Conservation (phyloP, 352 stramenopile species). For the Pythium diclinum region DNA sequence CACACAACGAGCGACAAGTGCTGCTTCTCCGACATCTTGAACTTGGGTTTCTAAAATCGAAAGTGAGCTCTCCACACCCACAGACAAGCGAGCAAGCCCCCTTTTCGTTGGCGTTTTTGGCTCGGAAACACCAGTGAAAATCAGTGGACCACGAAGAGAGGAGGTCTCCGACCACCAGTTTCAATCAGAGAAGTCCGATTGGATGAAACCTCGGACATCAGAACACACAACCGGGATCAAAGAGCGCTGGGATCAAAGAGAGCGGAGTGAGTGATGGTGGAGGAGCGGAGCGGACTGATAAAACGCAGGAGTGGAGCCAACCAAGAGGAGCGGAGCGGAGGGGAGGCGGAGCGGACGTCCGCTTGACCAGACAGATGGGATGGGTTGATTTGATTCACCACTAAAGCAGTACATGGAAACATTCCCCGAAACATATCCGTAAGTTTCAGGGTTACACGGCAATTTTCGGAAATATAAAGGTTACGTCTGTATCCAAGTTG, state of each 20-base stretch:
- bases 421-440: not conserved
- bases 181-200: conserved; percentile 5
- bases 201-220: conserved; percentile 8
- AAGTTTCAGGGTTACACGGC: not conserved
- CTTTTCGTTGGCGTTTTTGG: not conserved
- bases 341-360: not conserved
- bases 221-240: not conserved
- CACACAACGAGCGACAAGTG: conserved; percentile 93
- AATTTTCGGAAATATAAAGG: not conserved
- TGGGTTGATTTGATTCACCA: not conserved
- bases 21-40: conserved; percentile 30
- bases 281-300: not conserved
- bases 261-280: not conserved
- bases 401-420: not conserved
- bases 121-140: conserved; percentile 11
- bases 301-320: not conserved
- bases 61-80: not conserved
- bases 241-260: not conserved
- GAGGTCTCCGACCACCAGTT: conserved; percentile 25
- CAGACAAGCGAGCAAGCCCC: not conserved
- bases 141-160: conserved; percentile 12
- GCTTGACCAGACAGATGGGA: not conserved
- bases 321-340: not conserved
- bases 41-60: not conserved
- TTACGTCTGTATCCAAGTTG: too few relatives aligned